phyloP scores from a whole-genome alignment of 1,284 basidiomycete genomes.

The Afroboletus lepidellus region DNA sequence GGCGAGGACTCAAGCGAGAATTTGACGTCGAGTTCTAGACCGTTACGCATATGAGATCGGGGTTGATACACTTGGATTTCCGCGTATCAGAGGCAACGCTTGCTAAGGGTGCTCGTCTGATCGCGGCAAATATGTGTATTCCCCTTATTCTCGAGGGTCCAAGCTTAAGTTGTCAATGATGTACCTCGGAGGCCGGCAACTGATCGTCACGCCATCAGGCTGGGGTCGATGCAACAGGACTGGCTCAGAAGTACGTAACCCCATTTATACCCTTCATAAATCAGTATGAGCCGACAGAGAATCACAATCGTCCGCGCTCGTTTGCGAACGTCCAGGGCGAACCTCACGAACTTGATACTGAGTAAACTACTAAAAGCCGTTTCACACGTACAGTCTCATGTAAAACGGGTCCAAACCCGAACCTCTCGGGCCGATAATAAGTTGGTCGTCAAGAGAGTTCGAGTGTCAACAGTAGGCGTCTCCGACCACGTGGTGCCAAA shows the following conservation, averaged over 20 bases:
- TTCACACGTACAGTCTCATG: slow-evolving; percentile 17
- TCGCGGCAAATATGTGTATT: slow-evolving; percentile 8
- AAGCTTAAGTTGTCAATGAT: background rate
- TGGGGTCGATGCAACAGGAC: slow-evolving; percentile 22
- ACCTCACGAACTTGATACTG: background rate
- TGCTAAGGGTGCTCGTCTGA: slow-evolving; percentile 8
- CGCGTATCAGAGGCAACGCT: slow-evolving; percentile 5
- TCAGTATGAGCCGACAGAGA: background rate
- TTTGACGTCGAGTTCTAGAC: slow-evolving; percentile 32
- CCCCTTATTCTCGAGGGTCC: slow-evolving; percentile 25
- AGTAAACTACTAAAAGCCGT: slow-evolving; percentile 8
- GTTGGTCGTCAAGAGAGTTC: slow-evolving; percentile 4
- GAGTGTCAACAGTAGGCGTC: slow-evolving; percentile 2
- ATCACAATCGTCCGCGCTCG: slow-evolving; percentile 7
- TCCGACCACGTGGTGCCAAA: slow-evolving; percentile 5
- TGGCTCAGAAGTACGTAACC: slow-evolving; percentile 16
- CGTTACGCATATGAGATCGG: slow-evolving; percentile 20
- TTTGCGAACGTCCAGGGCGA: slow-evolving; percentile 1
- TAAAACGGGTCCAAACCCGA: slow-evolving; percentile 7
- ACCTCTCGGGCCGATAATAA: background rate
- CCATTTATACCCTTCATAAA: slow-evolving; percentile 10
- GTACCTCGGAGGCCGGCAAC: slow-evolving; percentile 10
- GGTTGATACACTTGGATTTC: slow-evolving; percentile 8
- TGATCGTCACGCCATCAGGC: slow-evolving; percentile 15
- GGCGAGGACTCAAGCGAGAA: slow-evolving; percentile 31